phyloP scores from a whole-genome alignment of 192 early-diverging fungal genomes.

The Coemansia sp. region DNA sequence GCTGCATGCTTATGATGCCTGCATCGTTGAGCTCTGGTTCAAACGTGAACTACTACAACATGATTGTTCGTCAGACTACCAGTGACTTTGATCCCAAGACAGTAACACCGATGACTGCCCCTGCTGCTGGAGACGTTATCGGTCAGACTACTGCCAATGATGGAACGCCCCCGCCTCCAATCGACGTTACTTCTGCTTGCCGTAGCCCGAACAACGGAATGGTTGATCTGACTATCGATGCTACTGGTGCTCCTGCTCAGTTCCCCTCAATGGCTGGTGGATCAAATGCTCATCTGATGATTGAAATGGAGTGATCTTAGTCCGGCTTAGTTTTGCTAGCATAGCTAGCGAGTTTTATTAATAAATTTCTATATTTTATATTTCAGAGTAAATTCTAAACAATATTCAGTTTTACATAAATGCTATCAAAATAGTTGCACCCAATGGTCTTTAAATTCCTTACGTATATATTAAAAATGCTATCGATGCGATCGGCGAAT shows the following conservation, averaged over 20 bases:
- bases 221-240: constrained; percentile 20
- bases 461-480: too few relatives aligned
- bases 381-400: too few relatives aligned
- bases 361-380: neutral
- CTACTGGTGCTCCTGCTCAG: constrained; percentile 12
- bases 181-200: constrained; percentile 32
- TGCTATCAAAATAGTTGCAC: too few relatives aligned
- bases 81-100: constrained; percentile 18
- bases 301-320: constrained; percentile 9
- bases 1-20: constrained; percentile 25
- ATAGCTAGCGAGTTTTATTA: neutral
- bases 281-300: constrained; percentile 22
- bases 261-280: constrained; percentile 32
- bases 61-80: constrained; percentile 10
- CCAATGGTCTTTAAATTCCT: too few relatives aligned
- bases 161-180: constrained; percentile 9
- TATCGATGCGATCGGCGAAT: too few relatives aligned
- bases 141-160: constrained; percentile 18
- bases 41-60: constrained; percentile 17
- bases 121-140: constrained; percentile 3
- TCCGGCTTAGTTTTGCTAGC: neutral
- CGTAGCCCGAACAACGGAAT: constrained; percentile 16
- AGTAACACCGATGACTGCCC: constrained; percentile 27
- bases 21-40: constrained; percentile 4
- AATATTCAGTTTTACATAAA: too few relatives aligned